Conservation (phyloP, 192 early-diverging fungal species). For the Backusella westeae region DNA sequence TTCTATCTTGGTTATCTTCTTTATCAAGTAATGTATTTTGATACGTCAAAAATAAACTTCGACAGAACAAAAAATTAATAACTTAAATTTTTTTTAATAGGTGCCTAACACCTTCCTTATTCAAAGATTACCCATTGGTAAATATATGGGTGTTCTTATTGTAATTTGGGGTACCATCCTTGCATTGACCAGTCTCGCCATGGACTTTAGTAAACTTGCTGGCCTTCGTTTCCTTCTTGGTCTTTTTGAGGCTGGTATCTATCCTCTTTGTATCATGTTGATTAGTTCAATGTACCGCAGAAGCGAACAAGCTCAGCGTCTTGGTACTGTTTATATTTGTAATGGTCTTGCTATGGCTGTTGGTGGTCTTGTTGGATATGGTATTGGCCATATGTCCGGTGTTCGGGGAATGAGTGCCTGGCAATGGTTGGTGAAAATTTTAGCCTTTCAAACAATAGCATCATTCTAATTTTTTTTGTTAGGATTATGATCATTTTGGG, state of each 20-base stretch:
- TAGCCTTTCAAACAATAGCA: not conserved
- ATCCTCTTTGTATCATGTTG: slow-evolving; percentile 28
- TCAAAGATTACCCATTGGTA: slow-evolving; percentile 26
- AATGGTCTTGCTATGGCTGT: slow-evolving; percentile 33
- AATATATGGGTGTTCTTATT: slow-evolving; percentile 24
- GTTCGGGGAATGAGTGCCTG: slow-evolving; percentile 13
- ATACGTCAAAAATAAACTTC: not conserved
- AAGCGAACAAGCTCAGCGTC: slow-evolving; percentile 17
- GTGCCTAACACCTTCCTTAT: slow-evolving; percentile 20
- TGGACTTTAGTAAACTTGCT: slow-evolving; percentile 33
- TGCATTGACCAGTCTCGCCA: slow-evolving; percentile 15
- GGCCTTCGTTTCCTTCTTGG: slow-evolving; percentile 34
- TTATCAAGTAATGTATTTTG: slow-evolving; percentile 13
- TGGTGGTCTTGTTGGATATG: slow-evolving; percentile 32
- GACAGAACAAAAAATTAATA: not conserved
- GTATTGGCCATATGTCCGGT: slow-evolving; percentile 34
- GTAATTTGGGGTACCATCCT: slow-evolving; percentile 26
- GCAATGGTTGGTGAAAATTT: slow-evolving; percentile 18
- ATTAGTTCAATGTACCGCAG: slow-evolving; percentile 30
- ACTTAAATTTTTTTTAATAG: not conserved
- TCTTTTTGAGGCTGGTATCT: slow-evolving; percentile 31
- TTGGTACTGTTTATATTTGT: slow-evolving; percentile 25
- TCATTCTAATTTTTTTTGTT: not conserved
- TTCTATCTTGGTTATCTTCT: slow-evolving; percentile 31
- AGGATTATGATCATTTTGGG: slow-evolving; percentile 35